Conservation (phyloP, 306 rosid species). For the Psophocarpus tetragonolobus region DNA sequence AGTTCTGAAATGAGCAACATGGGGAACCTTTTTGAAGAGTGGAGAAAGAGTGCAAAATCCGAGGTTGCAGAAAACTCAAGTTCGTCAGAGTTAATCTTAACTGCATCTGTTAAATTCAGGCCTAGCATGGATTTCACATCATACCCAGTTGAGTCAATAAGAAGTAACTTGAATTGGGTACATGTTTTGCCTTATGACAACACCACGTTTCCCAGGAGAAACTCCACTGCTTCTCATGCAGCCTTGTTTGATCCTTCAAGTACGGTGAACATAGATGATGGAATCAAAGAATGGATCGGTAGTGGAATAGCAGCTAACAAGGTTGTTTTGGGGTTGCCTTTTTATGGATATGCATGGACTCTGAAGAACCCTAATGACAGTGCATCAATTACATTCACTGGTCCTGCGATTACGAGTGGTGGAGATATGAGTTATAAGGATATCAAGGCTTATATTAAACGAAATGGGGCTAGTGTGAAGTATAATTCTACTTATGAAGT, state of each 20-base stretch:
- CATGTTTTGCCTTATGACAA: conserved; percentile 24
- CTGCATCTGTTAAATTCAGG: conserved; percentile 10
- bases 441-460: too few relatives aligned
- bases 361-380: too few relatives aligned
- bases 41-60: conserved; percentile 27
- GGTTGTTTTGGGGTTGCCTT: too few relatives aligned
- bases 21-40: conserved; percentile 33
- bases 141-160: conserved; percentile 29
- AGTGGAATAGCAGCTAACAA: too few relatives aligned
- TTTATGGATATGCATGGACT: too few relatives aligned
- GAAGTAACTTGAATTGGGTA: conserved; percentile 36
- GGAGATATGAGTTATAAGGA: too few relatives aligned
- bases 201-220: neutral
- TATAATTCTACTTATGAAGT: too few relatives aligned
- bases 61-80: neutral
- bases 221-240: conserved; percentile 27
- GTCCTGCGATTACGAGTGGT: too few relatives aligned
- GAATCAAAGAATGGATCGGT: too few relatives aligned
- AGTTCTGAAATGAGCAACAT: conserved; percentile 22
- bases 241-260: conserved; percentile 41
- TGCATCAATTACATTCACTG: too few relatives aligned
- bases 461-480: too few relatives aligned
- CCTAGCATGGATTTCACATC: neutral
- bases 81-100: conserved; percentile 22
- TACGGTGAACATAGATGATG: too few relatives aligned